A percentile compares a stretch with the other conserved stretches of the same genome.
These are phyloP conservation scores for Diaporthe ampelina DNA, from an alignment of 2,329 filamentous ascomycete genomes.

Conservation along the genomic window DNA sequence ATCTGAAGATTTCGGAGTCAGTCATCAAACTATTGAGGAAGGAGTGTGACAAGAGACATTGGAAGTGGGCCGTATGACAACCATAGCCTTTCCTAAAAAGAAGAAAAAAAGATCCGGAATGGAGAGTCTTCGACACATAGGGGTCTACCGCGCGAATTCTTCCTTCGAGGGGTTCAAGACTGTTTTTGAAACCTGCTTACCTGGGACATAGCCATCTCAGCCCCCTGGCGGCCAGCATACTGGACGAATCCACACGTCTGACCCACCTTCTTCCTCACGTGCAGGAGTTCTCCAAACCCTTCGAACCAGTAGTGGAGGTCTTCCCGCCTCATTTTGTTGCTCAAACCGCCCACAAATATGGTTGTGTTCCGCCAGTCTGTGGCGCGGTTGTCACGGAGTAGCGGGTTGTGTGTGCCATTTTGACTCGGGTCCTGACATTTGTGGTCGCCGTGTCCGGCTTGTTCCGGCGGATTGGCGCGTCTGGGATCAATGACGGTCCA, in stretches of 20 bases:
- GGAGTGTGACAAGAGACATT: not conserved
- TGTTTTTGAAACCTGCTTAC: not conserved
- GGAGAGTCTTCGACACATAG: not conserved
- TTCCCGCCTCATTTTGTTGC: not conserved
- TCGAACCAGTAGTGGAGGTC: not conserved
- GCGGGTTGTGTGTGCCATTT: not conserved
- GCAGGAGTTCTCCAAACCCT: not conserved
- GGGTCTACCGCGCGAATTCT: not conserved
- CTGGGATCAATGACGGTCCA: not conserved
- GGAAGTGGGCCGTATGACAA: not conserved
- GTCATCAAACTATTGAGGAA: not conserved
- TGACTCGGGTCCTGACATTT: not conserved
- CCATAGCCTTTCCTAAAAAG: not conserved
- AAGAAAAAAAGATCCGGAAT: no score
- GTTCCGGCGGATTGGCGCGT: not conserved
- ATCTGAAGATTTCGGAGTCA: not conserved
- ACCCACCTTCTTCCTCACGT: not conserved
- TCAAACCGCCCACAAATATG: not conserved
- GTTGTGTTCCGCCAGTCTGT: not conserved
- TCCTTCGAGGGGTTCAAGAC: not conserved
- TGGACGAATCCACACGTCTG: not conserved
- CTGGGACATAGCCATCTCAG: slow-evolving; percentile 13
- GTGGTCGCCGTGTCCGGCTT: no score
- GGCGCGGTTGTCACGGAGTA: no score
- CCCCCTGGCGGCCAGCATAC: not conserved